Evolutionary conservation across 106 monocot species (phyloP).

Genomic region (Acanthochlamys bracteata): DNA sequence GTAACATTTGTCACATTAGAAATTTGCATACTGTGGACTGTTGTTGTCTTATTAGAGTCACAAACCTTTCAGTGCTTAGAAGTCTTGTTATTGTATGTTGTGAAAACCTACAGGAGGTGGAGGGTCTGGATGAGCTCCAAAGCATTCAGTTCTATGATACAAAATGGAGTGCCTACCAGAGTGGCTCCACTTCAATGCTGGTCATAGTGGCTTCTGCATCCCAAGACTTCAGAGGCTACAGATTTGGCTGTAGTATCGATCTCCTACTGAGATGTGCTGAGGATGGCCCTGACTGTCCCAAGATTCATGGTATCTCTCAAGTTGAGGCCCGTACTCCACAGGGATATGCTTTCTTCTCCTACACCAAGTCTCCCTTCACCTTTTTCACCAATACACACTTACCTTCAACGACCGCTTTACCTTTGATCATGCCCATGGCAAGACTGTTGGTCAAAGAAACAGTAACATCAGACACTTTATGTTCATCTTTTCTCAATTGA

Average conservation of each 20-base stretch:
- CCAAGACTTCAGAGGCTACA: neutral
- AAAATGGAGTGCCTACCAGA: conserved; percentile 13
- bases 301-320: conserved; percentile 13
- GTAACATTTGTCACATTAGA: neutral
- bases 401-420: no score
- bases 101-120: conserved; percentile 3
- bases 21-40: neutral
- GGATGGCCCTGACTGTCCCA: conserved; percentile 21
- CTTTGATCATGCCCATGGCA: no score
- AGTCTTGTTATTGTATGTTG: neutral
- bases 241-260: neutral
- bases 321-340: conserved; percentile 7
- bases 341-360: conserved; percentile 9
- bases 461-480: no score
- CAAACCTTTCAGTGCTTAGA: conserved; percentile 7
- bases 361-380: conserved; percentile 15
- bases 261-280: conserved; percentile 17
- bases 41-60: conserved; percentile 1
- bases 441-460: no score
- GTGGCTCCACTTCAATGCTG: conserved; percentile 18
- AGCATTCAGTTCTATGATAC: conserved; percentile 1
- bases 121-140: conserved; percentile 4
- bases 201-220: conserved; percentile 1
- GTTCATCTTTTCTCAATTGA: no score
- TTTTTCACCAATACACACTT: conserved; percentile 16